A percentile compares a stretch with the other conserved stretches of the same genome.
Evolutionary conservation across 73 alveolate genomes (phyloP).

Genomic region (Paramecium bursaria): DNA sequence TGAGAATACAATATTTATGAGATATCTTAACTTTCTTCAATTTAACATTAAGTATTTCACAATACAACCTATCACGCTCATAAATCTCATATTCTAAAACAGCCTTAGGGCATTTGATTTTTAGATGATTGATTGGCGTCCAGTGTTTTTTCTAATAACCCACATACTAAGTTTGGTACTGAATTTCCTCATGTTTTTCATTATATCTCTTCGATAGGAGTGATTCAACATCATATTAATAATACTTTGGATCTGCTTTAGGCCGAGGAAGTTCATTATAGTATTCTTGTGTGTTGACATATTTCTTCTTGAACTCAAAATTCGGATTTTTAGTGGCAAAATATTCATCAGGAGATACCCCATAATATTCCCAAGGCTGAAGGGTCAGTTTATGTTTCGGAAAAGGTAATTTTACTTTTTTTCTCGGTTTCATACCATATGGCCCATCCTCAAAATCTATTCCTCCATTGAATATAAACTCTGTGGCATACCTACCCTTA

Average conservation of each 20-base stretch:
- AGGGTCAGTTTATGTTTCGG: slow-evolving; percentile 53
- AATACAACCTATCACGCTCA: slow-evolving; percentile 43
- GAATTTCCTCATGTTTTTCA: not conserved
- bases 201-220: slow-evolving; percentile 30
- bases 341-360: slow-evolving; percentile 55
- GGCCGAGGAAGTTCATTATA: slow-evolving; percentile 58
- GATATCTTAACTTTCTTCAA: not conserved
- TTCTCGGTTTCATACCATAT: slow-evolving; percentile 11
- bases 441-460: slow-evolving; percentile 62
- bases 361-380: slow-evolving; percentile 60
- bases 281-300: slow-evolving; percentile 35
- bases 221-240: slow-evolving; percentile 31
- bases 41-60: not conserved
- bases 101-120: slow-evolving; percentile 23
- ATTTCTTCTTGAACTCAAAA: slow-evolving; percentile 20
- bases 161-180: slow-evolving; percentile 9
- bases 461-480: slow-evolving; percentile 43
- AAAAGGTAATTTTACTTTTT: slow-evolving; percentile 23
- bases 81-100: slow-evolving; percentile 26
- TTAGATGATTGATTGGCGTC: slow-evolving; percentile 39
- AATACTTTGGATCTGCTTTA: slow-evolving; percentile 46
- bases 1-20: not conserved
- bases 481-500: slow-evolving; percentile 53
- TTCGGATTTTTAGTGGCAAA: slow-evolving; percentile 56
- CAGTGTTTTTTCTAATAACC: slow-evolving; percentile 55